Evolutionary conservation across 1,284 basidiomycete genomes (phyloP).

Genomic region (Sanguinoderma infundibulare): DNA sequence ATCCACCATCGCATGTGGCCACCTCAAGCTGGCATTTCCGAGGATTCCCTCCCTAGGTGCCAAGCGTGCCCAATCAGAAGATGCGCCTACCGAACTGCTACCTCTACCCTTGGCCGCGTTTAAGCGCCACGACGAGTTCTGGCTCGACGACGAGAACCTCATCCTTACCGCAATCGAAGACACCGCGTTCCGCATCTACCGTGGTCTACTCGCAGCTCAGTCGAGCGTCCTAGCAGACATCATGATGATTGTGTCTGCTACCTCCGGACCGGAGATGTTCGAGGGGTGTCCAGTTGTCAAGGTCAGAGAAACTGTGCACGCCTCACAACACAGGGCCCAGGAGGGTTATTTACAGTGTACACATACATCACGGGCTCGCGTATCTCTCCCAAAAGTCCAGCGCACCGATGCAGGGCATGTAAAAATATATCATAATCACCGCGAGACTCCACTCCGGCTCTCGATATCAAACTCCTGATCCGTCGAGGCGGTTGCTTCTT

Average conservation of each 20-base stretch:
- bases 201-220: constrained; percentile 17
- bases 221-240: constrained; percentile 22
- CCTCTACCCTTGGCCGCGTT: not conserved
- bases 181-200: constrained; percentile 21
- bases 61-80: not conserved
- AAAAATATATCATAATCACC: no score
- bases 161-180: not conserved
- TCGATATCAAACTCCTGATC: not conserved
- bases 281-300: constrained; percentile 22
- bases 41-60: not conserved
- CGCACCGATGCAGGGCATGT: no score
- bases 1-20: not conserved
- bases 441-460: no score
- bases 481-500: constrained; percentile 3
- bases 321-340: no score
- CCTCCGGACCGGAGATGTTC: constrained; percentile 4
- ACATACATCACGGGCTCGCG: no score
- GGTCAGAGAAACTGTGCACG: no score
- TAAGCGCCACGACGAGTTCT: not conserved
- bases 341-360: no score
- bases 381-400: no score
- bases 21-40: not conserved
- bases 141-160: not conserved
- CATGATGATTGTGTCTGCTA: constrained; percentile 22
- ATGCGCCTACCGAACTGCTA: not conserved